Percentiles rank a stretch among this genome's conserved stretches.
Evolutionary conservation across 2,329 filamentous ascomycete species (phyloP).

Genomic region (Xylariaceae sp.): DNA sequence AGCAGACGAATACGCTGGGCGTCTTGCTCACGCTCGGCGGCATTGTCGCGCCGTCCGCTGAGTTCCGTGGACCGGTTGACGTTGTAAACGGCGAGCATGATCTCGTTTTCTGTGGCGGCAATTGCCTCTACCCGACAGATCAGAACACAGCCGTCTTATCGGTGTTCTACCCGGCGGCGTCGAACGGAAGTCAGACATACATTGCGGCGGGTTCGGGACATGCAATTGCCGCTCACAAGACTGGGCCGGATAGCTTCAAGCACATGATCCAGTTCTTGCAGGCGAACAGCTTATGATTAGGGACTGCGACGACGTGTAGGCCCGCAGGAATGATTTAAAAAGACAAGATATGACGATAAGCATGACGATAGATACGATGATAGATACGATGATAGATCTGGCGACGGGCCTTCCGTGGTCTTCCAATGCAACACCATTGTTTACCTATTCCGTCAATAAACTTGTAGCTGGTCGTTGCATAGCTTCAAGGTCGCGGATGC

Average conservation of each 20-base stretch:
- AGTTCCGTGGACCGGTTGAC: conserved; percentile 23
- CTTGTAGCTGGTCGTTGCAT: too few relatives aligned
- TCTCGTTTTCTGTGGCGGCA: conserved; percentile 25
- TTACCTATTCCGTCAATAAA: too few relatives aligned
- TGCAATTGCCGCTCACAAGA: conserved; percentile 25
- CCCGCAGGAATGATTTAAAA: background rate
- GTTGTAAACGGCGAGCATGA: conserved; percentile 26
- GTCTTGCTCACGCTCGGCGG: conserved; percentile 21
- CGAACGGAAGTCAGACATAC: conserved; percentile 18
- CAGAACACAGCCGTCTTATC: conserved; percentile 15
- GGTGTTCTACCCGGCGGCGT: conserved; percentile 22
- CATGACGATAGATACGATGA: too few relatives aligned
- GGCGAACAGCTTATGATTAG: conserved; percentile 18
- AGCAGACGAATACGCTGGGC: conserved; percentile 25
- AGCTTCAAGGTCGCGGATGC: too few relatives aligned
- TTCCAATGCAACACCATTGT: too few relatives aligned
- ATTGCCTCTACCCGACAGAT: conserved; percentile 24
- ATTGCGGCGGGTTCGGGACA: conserved; percentile 22
- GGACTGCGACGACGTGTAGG: background rate
- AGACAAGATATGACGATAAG: too few relatives aligned
- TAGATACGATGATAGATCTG: too few relatives aligned
- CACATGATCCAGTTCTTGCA: conserved; percentile 25
- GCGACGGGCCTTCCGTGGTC: too few relatives aligned
- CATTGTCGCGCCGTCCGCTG: conserved; percentile 19
- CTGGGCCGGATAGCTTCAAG: conserved; percentile 23